Evolutionary conservation across 2,329 filamentous ascomycete species (phyloP), one percentile per base, ranked within the genome.

Genomic region (Didymella pinodella): DNA sequence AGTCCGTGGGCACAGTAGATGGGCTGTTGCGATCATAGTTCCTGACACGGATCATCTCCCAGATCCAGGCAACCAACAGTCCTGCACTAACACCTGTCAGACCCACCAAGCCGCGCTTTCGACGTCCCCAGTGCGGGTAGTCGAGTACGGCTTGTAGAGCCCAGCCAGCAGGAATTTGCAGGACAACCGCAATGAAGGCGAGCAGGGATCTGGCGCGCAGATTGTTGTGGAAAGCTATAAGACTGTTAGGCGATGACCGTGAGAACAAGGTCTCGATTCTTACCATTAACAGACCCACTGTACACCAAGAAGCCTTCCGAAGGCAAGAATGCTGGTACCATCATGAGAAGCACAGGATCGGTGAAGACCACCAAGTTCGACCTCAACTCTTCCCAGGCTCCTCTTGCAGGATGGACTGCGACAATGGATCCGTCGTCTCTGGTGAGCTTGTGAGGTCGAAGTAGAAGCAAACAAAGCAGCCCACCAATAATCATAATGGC

Each of bases 21-120:
- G 65, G 55, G 18, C 52, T 55, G 38, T 67, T 63, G 20, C 68
- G 69, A 53, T 73, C 61, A 61, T 73, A 74, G 47, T 73, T 67
- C 16, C 71, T 67, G 7, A 67, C 68, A n/a, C 70, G 70, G 22
- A 71, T 69, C 70, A 74, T 74, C 55, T 74, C 71, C 71, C 71
- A 74, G 0, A 71, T 54, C 70, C 70, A 74, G 0, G 71, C 71
- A 20, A 57, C 58, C 7, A 73, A 57, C 18, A 74, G 59, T 48
- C 70, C 70, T 2, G 71, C 63, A 20, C 59, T 59, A 22, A 74
- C 69, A 25, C 36, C 18, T 12, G 36, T 40, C 36, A 40, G 36
- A 11, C 36, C 36, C 16, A 40, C 36, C 8, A 40, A 20, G n/a
- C 36, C 36, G 36, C 36, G 36, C 18, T 40, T 40, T 20, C 36